A percentile compares a stretch with the other conserved stretches of the same genome.
Conservation (phyloP, 805 yeast species). For the Wickerhamomyces ciferrii region DNA sequence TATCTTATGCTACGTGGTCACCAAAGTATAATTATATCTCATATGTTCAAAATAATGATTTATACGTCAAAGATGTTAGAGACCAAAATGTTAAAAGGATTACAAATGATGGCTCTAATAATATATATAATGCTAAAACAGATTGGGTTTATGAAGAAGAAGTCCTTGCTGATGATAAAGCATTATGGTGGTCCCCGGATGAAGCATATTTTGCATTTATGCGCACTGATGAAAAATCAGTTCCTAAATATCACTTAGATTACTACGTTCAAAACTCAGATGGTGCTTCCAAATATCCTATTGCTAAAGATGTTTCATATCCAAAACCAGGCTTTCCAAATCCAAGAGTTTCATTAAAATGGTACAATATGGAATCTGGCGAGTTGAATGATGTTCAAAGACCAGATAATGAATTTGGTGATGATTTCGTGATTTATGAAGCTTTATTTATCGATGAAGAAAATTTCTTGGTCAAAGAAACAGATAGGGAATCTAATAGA, state of each 20-base stretch:
- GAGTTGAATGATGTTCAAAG: conserved; percentile 26
- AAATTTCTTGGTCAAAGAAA: conserved; percentile 46
- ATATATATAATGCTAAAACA: conserved; percentile 75
- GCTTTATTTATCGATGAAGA: conserved; percentile 57
- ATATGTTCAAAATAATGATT: conserved; percentile 60
- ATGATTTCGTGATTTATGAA: conserved; percentile 57
- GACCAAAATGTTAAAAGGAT: conserved; percentile 29
- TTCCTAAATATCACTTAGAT: conserved; percentile 67
- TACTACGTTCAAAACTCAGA: conserved; percentile 53
- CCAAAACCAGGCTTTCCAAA: conserved; percentile 82
- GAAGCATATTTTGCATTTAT: conserved; percentile 61
- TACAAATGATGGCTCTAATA: conserved; percentile 65
- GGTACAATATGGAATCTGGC: conserved; percentile 31
- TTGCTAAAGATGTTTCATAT: conserved; percentile 53
- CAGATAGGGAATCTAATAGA: conserved; percentile 63
- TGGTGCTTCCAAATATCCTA: conserved; percentile 52
- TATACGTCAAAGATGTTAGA: conserved; percentile 43
- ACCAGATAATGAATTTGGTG: conserved; percentile 23
- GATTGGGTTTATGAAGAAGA: conserved; percentile 97
- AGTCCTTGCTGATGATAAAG: conserved; percentile 62
- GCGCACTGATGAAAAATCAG: conserved; percentile 65
- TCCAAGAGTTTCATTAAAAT: conserved; percentile 55
- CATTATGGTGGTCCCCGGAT: conserved; percentile 84
- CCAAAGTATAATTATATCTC: conserved; percentile 65
- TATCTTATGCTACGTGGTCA: conserved; percentile 60